Base-by-base conservation (phyloP, 805 yeast species). In the Cyberlindnera amylophila region DNA sequence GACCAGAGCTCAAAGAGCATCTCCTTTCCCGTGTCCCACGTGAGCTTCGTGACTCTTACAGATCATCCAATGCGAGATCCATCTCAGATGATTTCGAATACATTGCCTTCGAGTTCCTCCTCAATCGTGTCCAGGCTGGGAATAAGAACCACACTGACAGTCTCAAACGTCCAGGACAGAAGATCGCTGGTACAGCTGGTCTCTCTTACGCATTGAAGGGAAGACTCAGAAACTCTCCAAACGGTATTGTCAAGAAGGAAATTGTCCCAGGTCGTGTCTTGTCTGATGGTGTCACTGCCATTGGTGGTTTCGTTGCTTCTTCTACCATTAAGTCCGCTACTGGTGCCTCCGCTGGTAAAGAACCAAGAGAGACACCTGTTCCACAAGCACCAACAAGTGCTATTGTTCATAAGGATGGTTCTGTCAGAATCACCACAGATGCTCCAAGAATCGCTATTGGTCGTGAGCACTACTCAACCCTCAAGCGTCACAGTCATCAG, bases 181-280 rank as follows among this genome's bases (percentile, higher is more conserved):
- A 61, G 21, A 59, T 77, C 35, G 73, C 81, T 41, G 95, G 89
- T 26, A 76, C 85, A 7, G 95, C 84, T 23, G 96, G 96, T 6
- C 70, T 86, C 46, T 74, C 86, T 2, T 87, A 86, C 54, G 70
- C 69, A 31, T 73, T 83, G 47, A 74, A 71, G 44, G 95, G 95
- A 6, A 74, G 87, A 59, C 65, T 87, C 30, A 58, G 67, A 44
- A 83, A 79, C 59, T 70, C 84, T 4, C 93, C 95, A 17, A 77
- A 81, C 54, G 95, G 96, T 38, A 63, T 79, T 18, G 66, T 73
- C 36, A 62, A 65, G 11, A 75, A 73, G 21, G 66, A 66, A 40
- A 69, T 82, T 32, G 78, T 77, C 15, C 86, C 89, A 13, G 95
- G 91, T 45, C 78, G 96, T 69, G 64, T 77, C 35, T 76, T 34